These are phyloP conservation scores for Leccinum boreale DNA, from an alignment of 768 basidiomycete genomes.

Conservation along the genomic window DNA sequence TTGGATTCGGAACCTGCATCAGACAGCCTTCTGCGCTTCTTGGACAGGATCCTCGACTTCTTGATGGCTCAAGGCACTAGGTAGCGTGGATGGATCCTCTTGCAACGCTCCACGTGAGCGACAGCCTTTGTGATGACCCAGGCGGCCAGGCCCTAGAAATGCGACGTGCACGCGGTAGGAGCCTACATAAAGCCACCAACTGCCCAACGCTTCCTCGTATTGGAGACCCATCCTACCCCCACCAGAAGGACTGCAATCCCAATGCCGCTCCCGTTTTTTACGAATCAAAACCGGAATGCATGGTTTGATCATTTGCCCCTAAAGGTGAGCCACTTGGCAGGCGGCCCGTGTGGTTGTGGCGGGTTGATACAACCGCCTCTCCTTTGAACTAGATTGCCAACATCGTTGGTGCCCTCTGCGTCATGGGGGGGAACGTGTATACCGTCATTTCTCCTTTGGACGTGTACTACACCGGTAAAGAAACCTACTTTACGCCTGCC, in stretches of 20 bases:
- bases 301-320: constrained; percentile 52
- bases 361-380: constrained; percentile 10
- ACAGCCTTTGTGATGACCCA: constrained; percentile 7
- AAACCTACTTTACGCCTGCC: constrained; percentile 68
- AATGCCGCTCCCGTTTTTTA: constrained; percentile 26
- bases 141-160: constrained; percentile 14
- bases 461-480: constrained; percentile 46
- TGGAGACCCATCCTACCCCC: constrained; percentile 13
- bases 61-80: not conserved
- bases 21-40: constrained; percentile 3
- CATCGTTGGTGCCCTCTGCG: constrained; percentile 51
- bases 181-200: constrained; percentile 25
- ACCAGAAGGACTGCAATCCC: not conserved
- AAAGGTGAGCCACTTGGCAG: constrained; percentile 40
- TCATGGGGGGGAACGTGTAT: constrained; percentile 61
- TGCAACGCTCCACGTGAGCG: constrained; percentile 19
- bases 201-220: constrained; percentile 9
- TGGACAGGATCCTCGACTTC: not conserved
- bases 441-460: constrained; percentile 52
- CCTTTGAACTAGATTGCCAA: constrained; percentile 42
- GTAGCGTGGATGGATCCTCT: not conserved
- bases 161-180: constrained; percentile 26
- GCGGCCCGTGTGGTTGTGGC: not conserved
- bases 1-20: not conserved
- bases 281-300: constrained; percentile 22